These are phyloP conservation scores for Asclepias syriaca DNA, from an alignment of 257 asterid species.

Conservation along the genomic window DNA sequence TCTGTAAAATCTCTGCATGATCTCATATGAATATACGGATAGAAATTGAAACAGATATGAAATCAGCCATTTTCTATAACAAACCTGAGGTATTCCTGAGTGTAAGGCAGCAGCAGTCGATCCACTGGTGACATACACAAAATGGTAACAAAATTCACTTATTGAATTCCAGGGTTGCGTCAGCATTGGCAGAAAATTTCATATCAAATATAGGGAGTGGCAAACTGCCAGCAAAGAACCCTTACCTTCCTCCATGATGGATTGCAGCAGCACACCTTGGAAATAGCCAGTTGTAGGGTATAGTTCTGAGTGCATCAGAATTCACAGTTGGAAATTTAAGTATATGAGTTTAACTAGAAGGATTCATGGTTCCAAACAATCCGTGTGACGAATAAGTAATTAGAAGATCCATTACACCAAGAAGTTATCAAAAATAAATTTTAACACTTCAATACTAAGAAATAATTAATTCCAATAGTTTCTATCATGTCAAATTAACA, in stretches of 20 bases:
- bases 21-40: not conserved
- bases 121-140: slow-evolving; percentile 53
- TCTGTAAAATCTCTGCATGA: not conserved
- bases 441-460: not conserved
- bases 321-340: slow-evolving; percentile 11
- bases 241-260: slow-evolving; percentile 96
- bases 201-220: slow-evolving; percentile 2
- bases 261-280: slow-evolving; percentile 83
- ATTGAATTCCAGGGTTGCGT: slow-evolving; percentile 12
- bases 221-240: slow-evolving; percentile 15
- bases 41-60: not conserved
- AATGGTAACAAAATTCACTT: slow-evolving; percentile 12
- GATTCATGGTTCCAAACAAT: not conserved
- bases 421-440: not conserved
- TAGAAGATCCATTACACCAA: not conserved
- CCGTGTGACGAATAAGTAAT: not conserved
- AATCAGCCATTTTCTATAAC: slow-evolving; percentile 18
- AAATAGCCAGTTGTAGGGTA: slow-evolving; percentile 84
- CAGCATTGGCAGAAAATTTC: slow-evolving; percentile 3
- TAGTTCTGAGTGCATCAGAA: slow-evolving; percentile 35
- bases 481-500: not conserved
- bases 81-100: slow-evolving; percentile 95
- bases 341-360: not conserved
- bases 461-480: not conserved
- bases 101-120: slow-evolving; percentile 85